Conservation (phyloP, 2,329 filamentous ascomycete genomes). For the Diplodia scrobiculata region DNA sequence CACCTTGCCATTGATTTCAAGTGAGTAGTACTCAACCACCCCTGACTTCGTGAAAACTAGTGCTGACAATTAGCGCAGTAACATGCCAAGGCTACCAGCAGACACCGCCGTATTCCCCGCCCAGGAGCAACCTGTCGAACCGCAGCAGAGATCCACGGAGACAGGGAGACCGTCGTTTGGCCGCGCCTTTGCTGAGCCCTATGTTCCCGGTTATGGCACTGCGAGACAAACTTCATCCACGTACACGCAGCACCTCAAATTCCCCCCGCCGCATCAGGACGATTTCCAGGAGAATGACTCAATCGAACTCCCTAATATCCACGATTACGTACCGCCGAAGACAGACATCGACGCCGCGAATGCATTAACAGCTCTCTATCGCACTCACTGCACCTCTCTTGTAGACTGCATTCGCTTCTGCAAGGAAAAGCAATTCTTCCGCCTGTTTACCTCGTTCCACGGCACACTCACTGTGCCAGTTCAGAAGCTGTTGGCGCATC, state of each 20-base stretch:
- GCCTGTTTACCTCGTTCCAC: slow-evolving; percentile 91
- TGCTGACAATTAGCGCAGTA: slow-evolving; percentile 35
- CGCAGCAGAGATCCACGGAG: slow-evolving; percentile 38
- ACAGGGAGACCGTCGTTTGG: slow-evolving; percentile 49
- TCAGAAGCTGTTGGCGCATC: slow-evolving; percentile 83
- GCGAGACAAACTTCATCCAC: slow-evolving; percentile 50
- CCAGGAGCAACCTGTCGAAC: slow-evolving; percentile 34
- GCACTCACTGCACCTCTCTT: slow-evolving; percentile 91
- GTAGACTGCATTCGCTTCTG: slow-evolving; percentile 95
- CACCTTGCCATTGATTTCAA: slow-evolving; percentile 43
- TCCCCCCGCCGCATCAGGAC: slow-evolving; percentile 61
- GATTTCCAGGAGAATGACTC: slow-evolving; percentile 66
- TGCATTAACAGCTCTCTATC: slow-evolving; percentile 82
- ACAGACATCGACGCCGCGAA: slow-evolving; percentile 87
- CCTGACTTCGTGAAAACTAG: neutral
- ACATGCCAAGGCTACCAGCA: slow-evolving; percentile 51
- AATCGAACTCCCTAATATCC: slow-evolving; percentile 81
- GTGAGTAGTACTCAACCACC: slow-evolving; percentile 31
- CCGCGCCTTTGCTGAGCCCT: slow-evolving; percentile 52
- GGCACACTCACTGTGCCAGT: slow-evolving; percentile 96
- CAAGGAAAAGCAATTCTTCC: slow-evolving; percentile 95
- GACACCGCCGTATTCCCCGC: slow-evolving; percentile 53
- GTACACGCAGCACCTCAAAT: slow-evolving; percentile 65
- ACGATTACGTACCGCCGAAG: slow-evolving; percentile 73
- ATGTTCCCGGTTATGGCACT: slow-evolving; percentile 47